phyloP scores from a whole-genome alignment of 2,329 filamentous ascomycete species.

The Sporothrix brunneoviolacea region DNA sequence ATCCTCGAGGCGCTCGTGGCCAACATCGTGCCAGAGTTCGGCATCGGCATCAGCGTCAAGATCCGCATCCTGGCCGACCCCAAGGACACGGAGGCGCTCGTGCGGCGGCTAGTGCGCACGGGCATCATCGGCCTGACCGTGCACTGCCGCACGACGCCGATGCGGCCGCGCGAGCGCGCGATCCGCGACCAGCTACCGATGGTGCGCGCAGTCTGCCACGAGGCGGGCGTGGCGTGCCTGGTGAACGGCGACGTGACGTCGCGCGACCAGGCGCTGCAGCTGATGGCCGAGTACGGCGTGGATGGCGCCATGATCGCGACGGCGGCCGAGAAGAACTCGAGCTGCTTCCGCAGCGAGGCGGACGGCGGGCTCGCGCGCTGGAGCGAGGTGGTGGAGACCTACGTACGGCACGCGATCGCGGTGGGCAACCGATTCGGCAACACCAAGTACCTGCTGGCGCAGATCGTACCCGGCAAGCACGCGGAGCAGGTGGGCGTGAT shows the following conservation, averaged over 20 bases:
- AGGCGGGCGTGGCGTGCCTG: slow-evolving; percentile 81
- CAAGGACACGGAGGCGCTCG: slow-evolving; percentile 68
- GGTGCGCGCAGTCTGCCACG: slow-evolving; percentile 72
- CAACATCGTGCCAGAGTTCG: slow-evolving; percentile 67
- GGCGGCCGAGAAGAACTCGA: slow-evolving; percentile 83
- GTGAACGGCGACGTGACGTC: slow-evolving; percentile 90
- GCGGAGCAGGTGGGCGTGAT: slow-evolving; percentile 56
- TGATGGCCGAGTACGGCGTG: slow-evolving; percentile 74
- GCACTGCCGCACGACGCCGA: slow-evolving; percentile 92
- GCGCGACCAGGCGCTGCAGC: slow-evolving; percentile 61
- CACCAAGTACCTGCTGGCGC: slow-evolving; percentile 82
- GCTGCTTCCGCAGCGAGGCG: slow-evolving; percentile 66
- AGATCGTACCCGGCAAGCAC: slow-evolving; percentile 78
- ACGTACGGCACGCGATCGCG: slow-evolving; percentile 64
- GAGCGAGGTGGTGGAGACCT: slow-evolving; percentile 70
- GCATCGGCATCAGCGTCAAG: slow-evolving; percentile 95
- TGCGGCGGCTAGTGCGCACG: slow-evolving; percentile 71
- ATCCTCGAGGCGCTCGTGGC: slow-evolving; percentile 80
- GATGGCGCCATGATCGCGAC: slow-evolving; percentile 98
- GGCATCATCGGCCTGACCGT: slow-evolving; percentile 90
- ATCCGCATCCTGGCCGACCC: slow-evolving; percentile 79
- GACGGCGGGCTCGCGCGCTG: slow-evolving; percentile 68
- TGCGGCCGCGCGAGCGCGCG: slow-evolving; percentile 83
- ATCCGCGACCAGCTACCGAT: slow-evolving; percentile 81
- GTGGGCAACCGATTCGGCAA: slow-evolving; percentile 85